phyloP scores from a whole-genome alignment of 1,284 basidiomycete genomes.

The Ganoderma boninense region DNA sequence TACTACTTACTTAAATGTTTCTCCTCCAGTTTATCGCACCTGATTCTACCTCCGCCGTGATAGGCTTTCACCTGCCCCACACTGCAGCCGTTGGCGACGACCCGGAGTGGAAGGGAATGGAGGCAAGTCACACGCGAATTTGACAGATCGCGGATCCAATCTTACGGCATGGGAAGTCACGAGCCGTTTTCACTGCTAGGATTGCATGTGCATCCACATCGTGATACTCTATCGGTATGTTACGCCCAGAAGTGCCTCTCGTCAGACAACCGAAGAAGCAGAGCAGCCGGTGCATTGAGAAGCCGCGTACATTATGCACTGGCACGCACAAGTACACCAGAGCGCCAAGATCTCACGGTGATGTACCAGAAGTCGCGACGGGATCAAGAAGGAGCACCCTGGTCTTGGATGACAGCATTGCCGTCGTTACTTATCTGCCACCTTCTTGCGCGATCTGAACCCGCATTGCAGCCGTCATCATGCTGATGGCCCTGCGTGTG shows the following conservation, averaged over 20 bases:
- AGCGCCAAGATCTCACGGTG: background rate
- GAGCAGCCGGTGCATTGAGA: background rate
- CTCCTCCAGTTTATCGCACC: background rate
- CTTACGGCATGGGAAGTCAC: background rate
- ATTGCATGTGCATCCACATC: too few species aligned
- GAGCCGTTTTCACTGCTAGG: background rate
- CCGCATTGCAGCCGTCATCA: constrained; percentile 1
- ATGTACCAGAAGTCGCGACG: background rate
- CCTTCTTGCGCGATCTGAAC: background rate
- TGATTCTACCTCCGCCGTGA: background rate
- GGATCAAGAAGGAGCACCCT: background rate
- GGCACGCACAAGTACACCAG: background rate
- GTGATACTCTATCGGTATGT: background rate
- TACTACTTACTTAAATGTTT: background rate
- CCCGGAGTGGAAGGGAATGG: background rate
- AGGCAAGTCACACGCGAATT: background rate
- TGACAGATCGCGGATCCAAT: background rate
- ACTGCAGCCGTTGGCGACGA: background rate
- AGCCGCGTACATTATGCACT: background rate
- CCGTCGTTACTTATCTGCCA: background rate
- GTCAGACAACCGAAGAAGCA: too few species aligned
- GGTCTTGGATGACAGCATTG: background rate
- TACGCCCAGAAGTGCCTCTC: background rate
- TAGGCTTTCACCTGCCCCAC: background rate
- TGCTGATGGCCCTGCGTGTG: background rate